Conservation (phyloP, 345 rosid genomes). For the Geranium rotundifolium region DNA sequence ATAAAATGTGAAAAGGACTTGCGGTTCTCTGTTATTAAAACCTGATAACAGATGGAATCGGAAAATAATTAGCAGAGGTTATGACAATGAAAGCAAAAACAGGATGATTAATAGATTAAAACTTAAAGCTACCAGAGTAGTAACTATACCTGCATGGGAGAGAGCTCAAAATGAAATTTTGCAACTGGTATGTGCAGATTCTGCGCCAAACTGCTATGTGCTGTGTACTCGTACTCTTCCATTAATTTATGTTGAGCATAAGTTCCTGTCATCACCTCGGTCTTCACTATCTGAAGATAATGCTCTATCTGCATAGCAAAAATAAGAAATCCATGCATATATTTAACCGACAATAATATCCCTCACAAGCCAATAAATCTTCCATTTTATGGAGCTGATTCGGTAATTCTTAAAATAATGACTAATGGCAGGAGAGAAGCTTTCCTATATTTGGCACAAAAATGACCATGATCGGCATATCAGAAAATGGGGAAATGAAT, state of each 20-base stretch:
- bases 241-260: slow-evolving; percentile 33
- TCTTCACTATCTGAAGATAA: slow-evolving; percentile 90
- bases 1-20: slow-evolving; percentile 90
- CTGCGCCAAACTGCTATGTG: slow-evolving; percentile 82
- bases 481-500: too few species aligned
- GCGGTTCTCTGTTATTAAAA: slow-evolving; percentile 60
- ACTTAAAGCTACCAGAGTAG: too few species aligned
- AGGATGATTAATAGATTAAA: neutral
- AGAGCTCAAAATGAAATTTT: slow-evolving; percentile 89
- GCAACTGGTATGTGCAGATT: slow-evolving; percentile 64
- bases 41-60: slow-evolving; percentile 31
- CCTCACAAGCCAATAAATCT: too few species aligned
- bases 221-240: slow-evolving; percentile 92
- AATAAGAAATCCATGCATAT: neutral
- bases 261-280: slow-evolving; percentile 59
- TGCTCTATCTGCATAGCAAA: slow-evolving; percentile 75
- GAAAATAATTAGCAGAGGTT: neutral
- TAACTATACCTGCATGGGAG: slow-evolving; percentile 88
- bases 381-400: too few species aligned
- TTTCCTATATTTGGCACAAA: neutral
- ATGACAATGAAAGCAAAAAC: neutral
- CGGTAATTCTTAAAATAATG: too few species aligned
- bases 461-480: neutral
- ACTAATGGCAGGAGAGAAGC: neutral
- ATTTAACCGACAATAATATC: neutral